Percentiles rank a stretch among this genome's conserved stretches.
phyloP scores from a whole-genome alignment of 768 basidiomycete species.

The Psilocybe azurescens region DNA sequence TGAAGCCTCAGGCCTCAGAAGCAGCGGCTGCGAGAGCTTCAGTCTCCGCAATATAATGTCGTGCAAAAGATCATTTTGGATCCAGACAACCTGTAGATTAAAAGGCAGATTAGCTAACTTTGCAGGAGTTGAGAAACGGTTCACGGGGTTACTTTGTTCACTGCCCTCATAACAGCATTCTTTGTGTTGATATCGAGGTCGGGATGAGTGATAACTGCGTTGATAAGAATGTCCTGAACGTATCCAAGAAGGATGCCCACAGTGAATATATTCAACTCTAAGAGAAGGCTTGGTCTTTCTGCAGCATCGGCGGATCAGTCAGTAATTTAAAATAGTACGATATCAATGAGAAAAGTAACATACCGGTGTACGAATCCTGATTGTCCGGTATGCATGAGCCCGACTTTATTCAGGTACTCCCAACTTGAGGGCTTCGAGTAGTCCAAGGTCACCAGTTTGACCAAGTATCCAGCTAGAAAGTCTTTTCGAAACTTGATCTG shows the following conservation, averaged over 20 bases:
- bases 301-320: not conserved
- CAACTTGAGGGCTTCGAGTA: conserved; percentile 46
- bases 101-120: not conserved
- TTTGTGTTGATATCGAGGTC: conserved; percentile 44
- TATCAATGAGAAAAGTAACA: not conserved
- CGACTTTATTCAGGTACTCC: conserved; percentile 54
- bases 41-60: conserved; percentile 44
- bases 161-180: conserved; percentile 42
- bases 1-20: too few species aligned
- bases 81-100: conserved; percentile 44
- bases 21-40: not conserved
- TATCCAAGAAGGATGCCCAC: conserved; percentile 47
- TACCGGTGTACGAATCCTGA: conserved; percentile 49
- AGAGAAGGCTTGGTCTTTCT: conserved; percentile 34
- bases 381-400: conserved; percentile 53
- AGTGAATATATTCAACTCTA: conserved; percentile 44
- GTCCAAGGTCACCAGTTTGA: conserved; percentile 48
- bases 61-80: conserved; percentile 52
- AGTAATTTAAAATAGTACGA: not conserved
- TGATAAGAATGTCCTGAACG: conserved; percentile 49
- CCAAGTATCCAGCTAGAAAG: conserved; percentile 37
- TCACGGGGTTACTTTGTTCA: conserved; percentile 44
- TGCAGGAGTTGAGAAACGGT: not conserved
- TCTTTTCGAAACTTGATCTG: conserved; percentile 54
- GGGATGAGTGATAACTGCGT: conserved; percentile 44